phyloP scores from a whole-genome alignment of 345 rosid genomes.

The Lumnitzera racemosa region DNA sequence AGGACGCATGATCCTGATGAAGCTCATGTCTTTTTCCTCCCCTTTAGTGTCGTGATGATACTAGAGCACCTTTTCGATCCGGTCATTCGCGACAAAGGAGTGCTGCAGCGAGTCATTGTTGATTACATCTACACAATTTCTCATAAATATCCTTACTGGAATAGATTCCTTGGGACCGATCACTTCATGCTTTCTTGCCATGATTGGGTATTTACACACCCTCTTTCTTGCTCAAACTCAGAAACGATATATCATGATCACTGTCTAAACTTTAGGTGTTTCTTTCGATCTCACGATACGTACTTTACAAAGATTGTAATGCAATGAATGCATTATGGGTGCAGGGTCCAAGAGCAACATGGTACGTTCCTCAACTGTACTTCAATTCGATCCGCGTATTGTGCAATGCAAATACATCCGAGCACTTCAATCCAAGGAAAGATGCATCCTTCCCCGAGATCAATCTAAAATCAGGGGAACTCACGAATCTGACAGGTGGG shows the following conservation, averaged over 20 bases:
- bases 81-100: not conserved
- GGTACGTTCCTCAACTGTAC: constrained; percentile 13
- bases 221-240: too few relatives aligned
- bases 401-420: constrained; percentile 53
- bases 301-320: too few relatives aligned
- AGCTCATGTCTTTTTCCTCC: constrained; percentile 10
- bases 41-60: constrained; percentile 7
- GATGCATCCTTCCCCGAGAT: constrained; percentile 55
- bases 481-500: constrained; percentile 9
- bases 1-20: not conserved
- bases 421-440: constrained; percentile 34
- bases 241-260: not conserved
- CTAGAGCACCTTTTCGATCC: constrained; percentile 14
- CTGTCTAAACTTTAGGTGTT: not conserved
- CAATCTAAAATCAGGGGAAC: constrained; percentile 31
- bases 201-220: not conserved
- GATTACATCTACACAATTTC: constrained; percentile 7
- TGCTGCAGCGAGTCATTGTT: not conserved
- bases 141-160: not conserved
- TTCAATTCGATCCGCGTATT: constrained; percentile 37
- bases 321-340: too few relatives aligned
- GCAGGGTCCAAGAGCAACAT: not conserved
- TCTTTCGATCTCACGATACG: too few relatives aligned
- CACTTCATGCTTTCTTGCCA: constrained; percentile 3
- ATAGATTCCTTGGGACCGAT: not conserved